Percentiles rank a stretch among this genome's conserved stretches.
Conservation (phyloP, 2,329 filamentous ascomycete species). For the Massarina eburnea region DNA sequence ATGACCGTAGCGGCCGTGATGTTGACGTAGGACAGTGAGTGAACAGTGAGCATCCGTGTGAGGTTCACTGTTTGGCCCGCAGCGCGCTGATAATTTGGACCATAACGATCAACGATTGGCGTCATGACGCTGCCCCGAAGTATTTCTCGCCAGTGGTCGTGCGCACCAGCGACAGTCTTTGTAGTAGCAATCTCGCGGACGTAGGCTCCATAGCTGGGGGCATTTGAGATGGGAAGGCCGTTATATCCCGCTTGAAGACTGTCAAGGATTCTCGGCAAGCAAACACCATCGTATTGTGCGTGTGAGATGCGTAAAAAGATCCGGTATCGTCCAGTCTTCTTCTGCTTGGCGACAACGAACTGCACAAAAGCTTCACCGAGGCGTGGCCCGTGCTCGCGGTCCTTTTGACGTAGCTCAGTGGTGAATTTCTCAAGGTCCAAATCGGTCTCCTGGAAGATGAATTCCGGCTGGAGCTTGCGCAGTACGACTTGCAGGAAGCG, state of each 20-base stretch:
- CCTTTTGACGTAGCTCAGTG: constrained; percentile 26
- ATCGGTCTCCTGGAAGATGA: constrained; percentile 33
- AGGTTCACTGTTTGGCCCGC: constrained; percentile 32
- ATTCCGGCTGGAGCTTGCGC: constrained; percentile 33
- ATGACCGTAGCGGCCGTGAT: constrained; percentile 47
- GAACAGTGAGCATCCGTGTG: constrained; percentile 24
- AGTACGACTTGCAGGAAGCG: constrained; percentile 39
- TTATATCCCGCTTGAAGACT: constrained; percentile 36
- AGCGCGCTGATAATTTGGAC: constrained; percentile 35
- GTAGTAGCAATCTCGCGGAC: constrained; percentile 30
- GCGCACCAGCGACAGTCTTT: constrained; percentile 29
- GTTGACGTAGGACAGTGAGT: constrained; percentile 26
- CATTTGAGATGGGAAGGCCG: constrained; percentile 32
- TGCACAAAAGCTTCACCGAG: constrained; percentile 36
- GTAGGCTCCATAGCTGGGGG: constrained; percentile 35
- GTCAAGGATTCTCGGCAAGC: constrained; percentile 30
- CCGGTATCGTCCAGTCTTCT: constrained; percentile 28
- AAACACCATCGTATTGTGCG: constrained; percentile 39
- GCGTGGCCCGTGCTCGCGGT: constrained; percentile 31
- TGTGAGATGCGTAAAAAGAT: constrained; percentile 39
- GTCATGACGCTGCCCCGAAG: constrained; percentile 39
- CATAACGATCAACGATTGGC: constrained; percentile 34
- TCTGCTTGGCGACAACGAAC: constrained; percentile 35
- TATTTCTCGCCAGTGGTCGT: constrained; percentile 35
- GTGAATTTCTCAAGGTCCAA: constrained; percentile 33